Evolutionary conservation across 2,329 filamentous ascomycete genomes (phyloP).

Genomic region (Scytalidium lignicola): DNA sequence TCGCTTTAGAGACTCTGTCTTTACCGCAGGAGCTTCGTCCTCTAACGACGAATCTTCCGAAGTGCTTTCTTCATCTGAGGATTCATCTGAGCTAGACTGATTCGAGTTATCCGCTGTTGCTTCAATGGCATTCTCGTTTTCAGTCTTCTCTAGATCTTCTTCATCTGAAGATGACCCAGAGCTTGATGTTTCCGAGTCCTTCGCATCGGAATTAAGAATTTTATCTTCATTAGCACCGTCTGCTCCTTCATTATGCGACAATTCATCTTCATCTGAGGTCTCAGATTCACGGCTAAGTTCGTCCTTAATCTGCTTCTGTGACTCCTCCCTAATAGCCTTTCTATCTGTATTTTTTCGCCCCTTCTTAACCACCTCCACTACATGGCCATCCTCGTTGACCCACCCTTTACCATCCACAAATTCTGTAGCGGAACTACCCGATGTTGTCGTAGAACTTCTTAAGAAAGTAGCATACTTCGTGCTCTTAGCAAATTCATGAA

Average conservation of each 20-base stretch:
- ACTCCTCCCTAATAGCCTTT: neutral
- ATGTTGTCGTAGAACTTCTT: conserved; percentile 45
- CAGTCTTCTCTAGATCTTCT: conserved; percentile 9
- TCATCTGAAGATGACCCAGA: conserved; percentile 20
- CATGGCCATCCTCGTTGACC: conserved; percentile 72
- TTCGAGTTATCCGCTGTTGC: neutral
- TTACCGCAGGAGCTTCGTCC: conserved; percentile 6
- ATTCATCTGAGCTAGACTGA: neutral
- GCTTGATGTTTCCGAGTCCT: conserved; percentile 19
- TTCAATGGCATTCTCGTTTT: conserved; percentile 6
- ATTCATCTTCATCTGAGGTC: conserved; percentile 13
- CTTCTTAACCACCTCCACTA: conserved; percentile 46
- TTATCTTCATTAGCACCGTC: conserved; percentile 4
- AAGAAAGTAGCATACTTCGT: conserved; percentile 79
- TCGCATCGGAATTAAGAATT: conserved; percentile 2
- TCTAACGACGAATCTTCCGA: conserved; percentile 3
- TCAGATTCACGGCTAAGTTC: neutral
- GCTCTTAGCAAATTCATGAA: conserved; percentile 89
- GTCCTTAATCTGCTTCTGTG: neutral
- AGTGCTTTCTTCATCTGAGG: neutral
- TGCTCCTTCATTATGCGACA: conserved; percentile 9
- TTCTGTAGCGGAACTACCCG: conserved; percentile 44
- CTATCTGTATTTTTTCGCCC: conserved; percentile 12
- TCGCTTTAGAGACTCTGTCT: conserved; percentile 11
- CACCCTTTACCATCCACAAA: conserved; percentile 85